phyloP scores from a whole-genome alignment of 1,139 yeast species.

The Blastobotrys niveus region DNA sequence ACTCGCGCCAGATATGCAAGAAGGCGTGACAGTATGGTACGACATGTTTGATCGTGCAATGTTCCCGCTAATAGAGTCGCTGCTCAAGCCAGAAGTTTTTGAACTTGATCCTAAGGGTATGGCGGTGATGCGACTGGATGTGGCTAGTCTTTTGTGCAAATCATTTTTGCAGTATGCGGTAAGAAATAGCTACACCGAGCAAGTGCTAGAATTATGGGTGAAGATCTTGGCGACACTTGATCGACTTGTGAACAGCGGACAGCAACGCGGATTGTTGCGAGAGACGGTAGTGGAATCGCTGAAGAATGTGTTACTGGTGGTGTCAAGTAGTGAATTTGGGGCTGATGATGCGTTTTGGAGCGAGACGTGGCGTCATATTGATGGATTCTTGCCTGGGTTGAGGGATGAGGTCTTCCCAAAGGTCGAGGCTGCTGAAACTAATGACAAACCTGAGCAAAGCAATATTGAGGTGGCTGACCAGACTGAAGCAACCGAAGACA shows the following conservation, averaged over 20 bases:
- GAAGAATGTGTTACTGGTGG: constrained; percentile 51
- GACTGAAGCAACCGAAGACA: background rate
- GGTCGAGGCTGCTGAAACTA: background rate
- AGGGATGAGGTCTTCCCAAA: constrained; percentile 29
- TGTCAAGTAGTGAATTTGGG: constrained; percentile 36
- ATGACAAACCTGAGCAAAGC: background rate
- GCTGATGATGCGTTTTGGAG: constrained; percentile 41
- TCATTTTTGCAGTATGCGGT: constrained; percentile 58
- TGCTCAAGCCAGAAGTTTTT: constrained; percentile 61
- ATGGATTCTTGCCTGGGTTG: constrained; percentile 43
- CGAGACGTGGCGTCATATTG: constrained; percentile 43
- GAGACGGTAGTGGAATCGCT: constrained; percentile 61
- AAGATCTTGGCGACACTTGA: constrained; percentile 46
- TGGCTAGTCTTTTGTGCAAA: constrained; percentile 62
- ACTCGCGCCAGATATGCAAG: constrained; percentile 38
- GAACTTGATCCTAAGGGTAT: constrained; percentile 62
- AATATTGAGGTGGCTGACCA: constrained; percentile 3
- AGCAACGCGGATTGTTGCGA: constrained; percentile 38
- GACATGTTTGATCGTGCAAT: constrained; percentile 62
- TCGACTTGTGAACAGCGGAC: constrained; percentile 39
- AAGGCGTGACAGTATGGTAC: constrained; percentile 35
- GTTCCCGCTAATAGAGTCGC: constrained; percentile 64
- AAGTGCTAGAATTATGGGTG: constrained; percentile 38
- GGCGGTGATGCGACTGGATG: constrained; percentile 58
- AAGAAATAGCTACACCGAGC: constrained; percentile 33